A percentile compares a stretch with the other conserved stretches of the same genome.
phyloP scores from a whole-genome alignment of 345 rosid species.

The Salix udensis region DNA sequence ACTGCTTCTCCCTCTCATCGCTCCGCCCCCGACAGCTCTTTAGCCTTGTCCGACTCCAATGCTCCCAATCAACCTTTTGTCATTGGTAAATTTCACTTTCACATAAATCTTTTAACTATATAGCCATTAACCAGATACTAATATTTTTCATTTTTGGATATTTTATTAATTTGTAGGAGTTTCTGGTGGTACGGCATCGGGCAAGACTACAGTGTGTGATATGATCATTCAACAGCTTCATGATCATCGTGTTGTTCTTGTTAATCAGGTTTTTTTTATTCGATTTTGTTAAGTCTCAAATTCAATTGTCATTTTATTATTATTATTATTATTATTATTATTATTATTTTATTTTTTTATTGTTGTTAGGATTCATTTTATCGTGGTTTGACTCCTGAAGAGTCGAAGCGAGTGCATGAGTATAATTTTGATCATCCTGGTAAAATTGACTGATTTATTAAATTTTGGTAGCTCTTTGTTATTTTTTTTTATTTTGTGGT shows the following conservation, averaged over 20 bases:
- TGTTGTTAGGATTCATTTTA: slow-evolving; percentile 76
- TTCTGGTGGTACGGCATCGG: slow-evolving; percentile 98
- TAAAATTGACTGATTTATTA: slow-evolving; percentile 15
- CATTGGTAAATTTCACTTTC: slow-evolving; percentile 46
- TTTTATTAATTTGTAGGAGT: slow-evolving; percentile 52
- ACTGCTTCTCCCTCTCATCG: slow-evolving; percentile 30
- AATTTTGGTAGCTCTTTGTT: background rate
- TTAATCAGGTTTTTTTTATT: slow-evolving; percentile 65
- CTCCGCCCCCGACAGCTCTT: background rate
- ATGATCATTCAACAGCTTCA: slow-evolving; percentile 98
- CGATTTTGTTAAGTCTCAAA: background rate
- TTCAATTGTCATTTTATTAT: background rate
- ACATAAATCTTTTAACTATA: background rate
- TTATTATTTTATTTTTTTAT: background rate
- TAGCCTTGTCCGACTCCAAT: slow-evolving; percentile 31
- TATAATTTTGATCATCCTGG: slow-evolving; percentile 99
- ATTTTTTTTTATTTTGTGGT: background rate
- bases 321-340: background rate
- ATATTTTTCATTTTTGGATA: background rate
- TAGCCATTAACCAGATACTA: background rate
- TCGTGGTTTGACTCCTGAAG: slow-evolving; percentile 84
- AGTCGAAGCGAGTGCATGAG: slow-evolving; percentile 72
- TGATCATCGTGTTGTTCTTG: slow-evolving; percentile 94
- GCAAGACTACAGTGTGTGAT: slow-evolving; percentile 97
- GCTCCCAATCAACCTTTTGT: slow-evolving; percentile 72